Percentiles rank a stretch among this genome's conserved stretches.
Evolutionary conservation across 345 rosid genomes (phyloP).

Genomic region (Citrus sinensis): DNA sequence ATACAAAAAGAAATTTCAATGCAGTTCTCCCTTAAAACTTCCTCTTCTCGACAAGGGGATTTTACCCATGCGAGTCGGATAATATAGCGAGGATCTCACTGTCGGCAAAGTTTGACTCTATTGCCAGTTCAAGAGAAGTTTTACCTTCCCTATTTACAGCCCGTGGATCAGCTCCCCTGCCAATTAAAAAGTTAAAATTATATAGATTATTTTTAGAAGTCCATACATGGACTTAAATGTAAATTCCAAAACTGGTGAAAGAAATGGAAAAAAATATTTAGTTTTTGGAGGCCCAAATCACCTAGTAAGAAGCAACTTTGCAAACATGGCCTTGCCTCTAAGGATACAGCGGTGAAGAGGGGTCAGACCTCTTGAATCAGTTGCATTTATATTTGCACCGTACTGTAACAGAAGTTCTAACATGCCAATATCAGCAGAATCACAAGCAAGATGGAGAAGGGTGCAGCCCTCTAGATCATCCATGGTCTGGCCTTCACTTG

Average conservation of each 20-base stretch:
- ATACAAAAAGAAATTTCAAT: slow-evolving; percentile 21
- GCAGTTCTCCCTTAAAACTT: slow-evolving; percentile 1
- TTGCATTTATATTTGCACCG: slow-evolving; percentile 77
- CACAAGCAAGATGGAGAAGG: slow-evolving; percentile 95
- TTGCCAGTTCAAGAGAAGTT: slow-evolving; percentile 56
- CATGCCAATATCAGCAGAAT: slow-evolving; percentile 93
- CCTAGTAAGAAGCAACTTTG: slow-evolving; percentile 88
- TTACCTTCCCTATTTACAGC: slow-evolving; percentile 64
- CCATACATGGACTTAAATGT: neutral
- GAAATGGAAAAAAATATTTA: neutral
- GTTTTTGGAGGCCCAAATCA: slow-evolving; percentile 20
- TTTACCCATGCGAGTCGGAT: slow-evolving; percentile 59
- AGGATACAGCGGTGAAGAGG: slow-evolving; percentile 78
- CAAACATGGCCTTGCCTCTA: slow-evolving; percentile 55
- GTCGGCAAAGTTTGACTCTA: slow-evolving; percentile 54
- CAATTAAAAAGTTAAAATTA: slow-evolving; percentile 8
- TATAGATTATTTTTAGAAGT: neutral
- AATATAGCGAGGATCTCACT: slow-evolving; percentile 60
- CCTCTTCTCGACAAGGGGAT: neutral
- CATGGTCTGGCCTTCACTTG: slow-evolving; percentile 40
- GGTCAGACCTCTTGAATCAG: slow-evolving; percentile 73
- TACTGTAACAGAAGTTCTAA: slow-evolving; percentile 92
- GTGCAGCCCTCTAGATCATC: slow-evolving; percentile 75
- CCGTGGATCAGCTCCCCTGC: slow-evolving; percentile 88
- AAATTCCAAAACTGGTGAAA: neutral